Base-by-base conservation (phyloP, 805 yeast species). In the Lachancea kluyveri region DNA sequence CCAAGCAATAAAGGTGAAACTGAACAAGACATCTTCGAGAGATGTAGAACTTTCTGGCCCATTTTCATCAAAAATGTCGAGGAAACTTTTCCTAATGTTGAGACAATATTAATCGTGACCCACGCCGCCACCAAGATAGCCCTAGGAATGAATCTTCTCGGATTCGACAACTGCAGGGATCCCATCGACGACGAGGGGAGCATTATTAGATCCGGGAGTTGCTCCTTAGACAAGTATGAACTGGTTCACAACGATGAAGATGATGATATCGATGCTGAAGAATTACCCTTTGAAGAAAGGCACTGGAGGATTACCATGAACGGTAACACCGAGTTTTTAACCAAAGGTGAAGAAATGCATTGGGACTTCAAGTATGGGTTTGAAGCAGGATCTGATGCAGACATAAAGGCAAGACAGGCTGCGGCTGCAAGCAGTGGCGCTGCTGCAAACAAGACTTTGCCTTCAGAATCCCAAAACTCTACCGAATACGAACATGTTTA, bases 121-220 rank as follows among this genome's bases (percentile, higher is more conserved):
- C 97, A 92, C 59, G 98, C 97, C 1, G 96, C 97, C 3, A 72
- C 94, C 4, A 85, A 86, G 54, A 85, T 87, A 39, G 88, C 94
- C 0, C 61, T 90, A 11, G 96, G 96, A 4, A 74, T 85, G 74
- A 70, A 82, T 1, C 62, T 90, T 10, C 50, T 81, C 47, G 76
- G 76, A 0, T 70, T 68, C 34, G 31, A 51, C 0, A 62, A 64
- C 24, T 73, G 73, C 13, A 67, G 72, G 26, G 83, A 75, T 17
- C 58, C 66, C 15, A 48, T 81, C 24, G 67, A 64, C 39, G 62
- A 60, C 17, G 67, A 62, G 18, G 74, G 67, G 16, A 60, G 59
- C 2, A 59, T 65, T 31, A 66, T 75, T 7, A 67, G 87, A 30
- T 80, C 95, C 2, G 94, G 94, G 2, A 77, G 94, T 2, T 87